Evolutionary conservation across 1,284 basidiomycete species (phyloP), one percentile per base, ranked within the genome.

Genomic region (Cystobasidiaceae sp.): DNA sequence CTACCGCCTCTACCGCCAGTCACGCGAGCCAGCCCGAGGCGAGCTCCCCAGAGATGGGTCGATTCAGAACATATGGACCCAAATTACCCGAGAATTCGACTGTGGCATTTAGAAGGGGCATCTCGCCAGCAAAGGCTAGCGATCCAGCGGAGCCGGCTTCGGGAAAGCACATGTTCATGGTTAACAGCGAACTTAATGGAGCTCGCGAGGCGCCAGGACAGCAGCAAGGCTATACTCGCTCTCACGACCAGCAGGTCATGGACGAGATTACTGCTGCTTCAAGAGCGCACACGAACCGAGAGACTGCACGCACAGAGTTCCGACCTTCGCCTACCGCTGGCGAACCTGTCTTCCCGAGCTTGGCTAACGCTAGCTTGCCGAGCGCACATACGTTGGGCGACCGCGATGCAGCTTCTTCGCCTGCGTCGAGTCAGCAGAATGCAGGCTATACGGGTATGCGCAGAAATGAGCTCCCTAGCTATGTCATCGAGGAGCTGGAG

Each of bases 131-230:
- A 17, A 64, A 54, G 23, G 52, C 61, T 11, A 28, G 25, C 21
- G 43, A 43, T 19, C n/a, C 27, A 43, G 43, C 32, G 21, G 15
- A 44, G n/a, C n/a, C n/a, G n/a, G 9, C 43, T 23, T 19, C 32
- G 6, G 52, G 44, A 30, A 46, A 33, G 13, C 32, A 49, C 61
- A 64, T 64, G 27, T 64, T 64, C 41, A 55, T 64, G 51, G 61
- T 64, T 11, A 55, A 41, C 33, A 64, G 61, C 43, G 61, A 64
- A 52, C 51, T 64, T 8, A 56, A 44, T 32, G 52, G 51, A 25
- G 28, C 17, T 19, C n/a, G 39, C 15, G 48, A 44, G 41, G 56
- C n/a, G 37, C 30, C 30, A n/a, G n/a, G n/a, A 13, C 21, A 17
- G 4, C 39, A 34, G 4, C 37, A 37, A 7, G 32, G 23, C 41